Conservation (phyloP, 257 asterid species). For the Nicotiana sylvestris region DNA sequence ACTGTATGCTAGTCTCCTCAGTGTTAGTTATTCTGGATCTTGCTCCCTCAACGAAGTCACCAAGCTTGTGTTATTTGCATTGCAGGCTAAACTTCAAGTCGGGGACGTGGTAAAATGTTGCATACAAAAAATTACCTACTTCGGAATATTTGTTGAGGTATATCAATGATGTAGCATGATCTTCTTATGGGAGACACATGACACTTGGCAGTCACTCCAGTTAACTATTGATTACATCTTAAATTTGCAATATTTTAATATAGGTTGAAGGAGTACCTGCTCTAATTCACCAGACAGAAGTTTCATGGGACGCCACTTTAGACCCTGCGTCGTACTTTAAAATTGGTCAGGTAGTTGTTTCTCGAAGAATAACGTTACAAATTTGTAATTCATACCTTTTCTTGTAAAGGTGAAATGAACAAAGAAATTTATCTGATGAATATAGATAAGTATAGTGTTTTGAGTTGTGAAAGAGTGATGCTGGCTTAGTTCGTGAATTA, state of each 20-base stretch:
- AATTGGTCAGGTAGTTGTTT: constrained; percentile 74
- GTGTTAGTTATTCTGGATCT: neutral
- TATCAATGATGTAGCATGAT: neutral
- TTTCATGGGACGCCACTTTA: constrained; percentile 92
- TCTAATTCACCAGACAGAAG: constrained; percentile 89
- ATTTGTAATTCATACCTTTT: neutral
- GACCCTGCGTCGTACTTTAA: constrained; percentile 76
- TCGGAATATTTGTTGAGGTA: constrained; percentile 96
- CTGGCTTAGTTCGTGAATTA: neutral
- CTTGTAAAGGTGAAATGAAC: neutral
- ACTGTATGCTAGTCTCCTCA: neutral
- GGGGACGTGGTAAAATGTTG: constrained; percentile 90
- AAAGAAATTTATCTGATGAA: neutral
- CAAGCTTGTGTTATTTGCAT: constrained; percentile 6
- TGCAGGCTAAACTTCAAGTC: constrained; percentile 69
- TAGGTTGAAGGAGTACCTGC: constrained; percentile 96
- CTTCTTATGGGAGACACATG: neutral
- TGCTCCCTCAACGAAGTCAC: constrained; percentile 2
- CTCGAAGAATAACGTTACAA: neutral
- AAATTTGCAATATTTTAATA: constrained; percentile 10
- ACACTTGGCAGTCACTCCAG: neutral
- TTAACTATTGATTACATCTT: neutral
- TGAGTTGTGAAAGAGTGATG: neutral
- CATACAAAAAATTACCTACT: constrained; percentile 83
- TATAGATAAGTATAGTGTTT: neutral